Evolutionary conservation across 768 basidiomycete genomes (phyloP).

Genomic region (Collybiopsis luxurians): DNA sequence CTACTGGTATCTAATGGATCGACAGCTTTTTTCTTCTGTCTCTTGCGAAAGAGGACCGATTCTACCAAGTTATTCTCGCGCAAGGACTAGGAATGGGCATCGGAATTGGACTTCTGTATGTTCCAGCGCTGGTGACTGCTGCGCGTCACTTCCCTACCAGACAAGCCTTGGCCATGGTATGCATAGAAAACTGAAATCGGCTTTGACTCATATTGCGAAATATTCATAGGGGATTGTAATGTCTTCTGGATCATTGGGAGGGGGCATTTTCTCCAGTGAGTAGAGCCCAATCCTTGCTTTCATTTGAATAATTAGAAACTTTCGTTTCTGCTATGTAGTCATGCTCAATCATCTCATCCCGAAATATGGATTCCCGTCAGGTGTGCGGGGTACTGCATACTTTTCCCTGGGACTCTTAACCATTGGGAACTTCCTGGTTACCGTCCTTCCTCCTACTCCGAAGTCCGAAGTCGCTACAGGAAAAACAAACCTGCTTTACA

Average conservation of each 20-base stretch:
- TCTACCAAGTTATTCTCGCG: background rate
- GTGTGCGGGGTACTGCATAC: background rate
- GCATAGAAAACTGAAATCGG: background rate
- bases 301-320: too few relatives aligned
- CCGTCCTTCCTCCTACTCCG: background rate
- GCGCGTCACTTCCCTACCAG: background rate
- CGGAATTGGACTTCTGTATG: background rate
- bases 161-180: background rate
- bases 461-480: background rate
- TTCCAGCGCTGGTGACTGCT: background rate
- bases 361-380: background rate
- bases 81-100: background rate
- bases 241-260: slow-evolving; percentile 4
- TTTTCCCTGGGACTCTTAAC: background rate
- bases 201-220: background rate
- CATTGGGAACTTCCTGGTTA: background rate
- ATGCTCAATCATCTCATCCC: background rate
- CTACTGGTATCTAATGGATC: too few relatives aligned
- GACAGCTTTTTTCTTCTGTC: background rate
- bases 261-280: background rate
- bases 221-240: too few relatives aligned
- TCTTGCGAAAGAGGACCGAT: background rate
- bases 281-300: too few relatives aligned
- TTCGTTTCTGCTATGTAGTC: background rate
- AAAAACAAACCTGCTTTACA: background rate